These are phyloP conservation scores for Colletotrichum sidae DNA, from an alignment of 2,329 filamentous ascomycete species.

Conservation along the genomic window DNA sequence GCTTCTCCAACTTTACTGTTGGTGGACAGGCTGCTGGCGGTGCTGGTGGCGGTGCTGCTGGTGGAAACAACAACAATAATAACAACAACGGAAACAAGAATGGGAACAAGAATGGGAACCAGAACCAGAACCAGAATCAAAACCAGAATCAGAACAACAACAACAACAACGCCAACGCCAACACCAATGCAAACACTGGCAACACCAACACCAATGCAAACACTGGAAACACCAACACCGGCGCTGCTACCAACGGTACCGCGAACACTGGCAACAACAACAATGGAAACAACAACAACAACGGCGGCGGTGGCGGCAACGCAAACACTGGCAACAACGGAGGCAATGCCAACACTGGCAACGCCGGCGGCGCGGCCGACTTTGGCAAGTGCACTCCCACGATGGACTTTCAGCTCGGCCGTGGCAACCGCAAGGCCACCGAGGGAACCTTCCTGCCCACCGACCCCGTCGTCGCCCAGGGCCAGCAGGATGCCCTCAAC, in stretches of 20 bases:
- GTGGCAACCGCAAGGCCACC: constrained; percentile 58
- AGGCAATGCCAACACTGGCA: constrained; percentile 45
- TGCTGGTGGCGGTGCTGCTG: constrained; percentile 38
- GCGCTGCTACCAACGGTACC: background rate
- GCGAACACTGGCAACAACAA: constrained; percentile 43
- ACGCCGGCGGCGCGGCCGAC: constrained; percentile 51
- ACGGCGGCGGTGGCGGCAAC: constrained; percentile 38
- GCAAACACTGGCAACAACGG: constrained; percentile 39
- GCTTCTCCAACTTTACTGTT: constrained; percentile 71
- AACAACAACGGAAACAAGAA: constrained; percentile 38
- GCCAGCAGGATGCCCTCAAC: constrained; percentile 69
- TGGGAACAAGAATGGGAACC: constrained; percentile 26
- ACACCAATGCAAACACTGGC: constrained; percentile 12
- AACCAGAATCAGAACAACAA: constrained; percentile 13
- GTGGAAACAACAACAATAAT: constrained; percentile 39
- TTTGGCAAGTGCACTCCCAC: constrained; percentile 62
- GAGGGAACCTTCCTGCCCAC: constrained; percentile 71
- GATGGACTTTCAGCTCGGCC: constrained; percentile 68
- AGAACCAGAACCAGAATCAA: constrained; percentile 14
- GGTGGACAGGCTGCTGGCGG: constrained; percentile 51
- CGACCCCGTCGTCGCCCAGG: constrained; percentile 65
- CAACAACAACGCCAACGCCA: constrained; percentile 27
- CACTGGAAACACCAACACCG: constrained; percentile 39
- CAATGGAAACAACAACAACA: constrained; percentile 40
- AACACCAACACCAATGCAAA: constrained; percentile 7